Base-by-base conservation (phyloP, 176 grass and related monocot species). In the Neostapfia colusana region DNA sequence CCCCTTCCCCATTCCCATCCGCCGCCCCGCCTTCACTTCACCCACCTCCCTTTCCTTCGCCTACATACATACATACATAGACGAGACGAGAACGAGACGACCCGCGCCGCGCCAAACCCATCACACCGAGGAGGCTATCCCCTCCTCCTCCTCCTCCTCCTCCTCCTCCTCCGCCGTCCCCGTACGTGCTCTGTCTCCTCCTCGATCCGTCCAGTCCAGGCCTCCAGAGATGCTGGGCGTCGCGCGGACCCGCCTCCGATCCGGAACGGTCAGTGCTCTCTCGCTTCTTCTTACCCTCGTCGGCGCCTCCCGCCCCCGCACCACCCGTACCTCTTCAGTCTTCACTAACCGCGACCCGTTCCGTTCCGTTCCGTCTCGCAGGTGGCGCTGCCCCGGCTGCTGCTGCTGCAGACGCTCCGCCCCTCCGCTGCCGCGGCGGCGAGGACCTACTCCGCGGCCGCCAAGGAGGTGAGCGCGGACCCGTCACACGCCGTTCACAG, bases 391-490 rank as follows among this genome's bases (percentile, higher is more conserved):
- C 77, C 77, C 31, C 89, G 84, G 80, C 68, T 91, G 36, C n/a
- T n/a, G n/a, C n/a, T n/a, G n/a, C n/a, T 75, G 80, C 82, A 80
- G 67, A n/a, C 69, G 51, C 73, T 95, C 38, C 78, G 87, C 67
- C 85, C 64, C n/a, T n/a, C n/a, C n/a, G n/a, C n/a, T 18, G 57
- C 75, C 2, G 26, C 73, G 48, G 72, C 93, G 10, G 73, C 83
- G 26, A 92, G 77, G 83, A 72, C 39, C 72, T 99, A 87, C 54
- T 88, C 91, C 17, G 70, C 87, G 38, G 55, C 89, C 17, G 69
- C 85, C n/a, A 99, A 99, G 87, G 85, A 99, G 89, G 95, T 99
- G 80, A 84, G 86, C n/a, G n/a, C n/a, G n/a, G n/a, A n/a, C n/a
- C n/a, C n/a, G n/a, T n/a, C n/a, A n/a, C n/a, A n/a, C n/a, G n/a